Evolutionary conservation across 2,329 filamentous ascomycete species (phyloP).

Genomic region (Cladosporium sp.): DNA sequence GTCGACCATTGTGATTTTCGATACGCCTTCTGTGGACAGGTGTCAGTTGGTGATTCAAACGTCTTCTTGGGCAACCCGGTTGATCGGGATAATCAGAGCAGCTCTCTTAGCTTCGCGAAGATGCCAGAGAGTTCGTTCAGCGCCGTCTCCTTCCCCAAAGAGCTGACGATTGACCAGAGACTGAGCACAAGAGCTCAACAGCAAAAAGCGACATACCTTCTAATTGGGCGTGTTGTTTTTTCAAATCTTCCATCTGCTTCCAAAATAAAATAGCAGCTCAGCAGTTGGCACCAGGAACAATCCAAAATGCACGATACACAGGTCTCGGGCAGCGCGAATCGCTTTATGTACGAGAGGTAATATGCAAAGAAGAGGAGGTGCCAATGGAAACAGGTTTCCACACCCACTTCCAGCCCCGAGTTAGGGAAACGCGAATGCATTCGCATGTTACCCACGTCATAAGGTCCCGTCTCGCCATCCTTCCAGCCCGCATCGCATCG

Average conservation of each 20-base stretch:
- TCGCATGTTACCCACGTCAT: not conserved
- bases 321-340: not conserved
- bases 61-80: not conserved
- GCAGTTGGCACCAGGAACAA: conserved; percentile 7
- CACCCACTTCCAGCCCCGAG: not conserved
- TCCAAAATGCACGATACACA: conserved; percentile 4
- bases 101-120: not conserved
- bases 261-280: conserved; percentile 8
- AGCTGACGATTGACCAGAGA: not conserved
- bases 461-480: conserved; percentile 2
- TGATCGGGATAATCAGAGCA: not conserved
- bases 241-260: conserved; percentile 39
- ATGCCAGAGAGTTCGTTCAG: not conserved
- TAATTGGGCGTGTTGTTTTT: conserved; percentile 46
- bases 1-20: conserved; percentile 39
- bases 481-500: not conserved
- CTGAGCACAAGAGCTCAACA: conserved; percentile 19
- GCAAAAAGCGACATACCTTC: conserved; percentile 38
- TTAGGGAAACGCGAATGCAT: conserved; percentile 8
- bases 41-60: conserved; percentile 4
- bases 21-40: conserved; percentile 30
- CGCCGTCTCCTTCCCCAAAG: not conserved
- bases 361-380: conserved; percentile 4
- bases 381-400: conserved; percentile 12
- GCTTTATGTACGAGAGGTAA: not conserved